A percentile compares a stretch with the other conserved stretches of the same genome.
These are phyloP conservation scores for Trichoderma oligosporum DNA, from an alignment of 2,329 filamentous ascomycete genomes.

Conservation along the genomic window DNA sequence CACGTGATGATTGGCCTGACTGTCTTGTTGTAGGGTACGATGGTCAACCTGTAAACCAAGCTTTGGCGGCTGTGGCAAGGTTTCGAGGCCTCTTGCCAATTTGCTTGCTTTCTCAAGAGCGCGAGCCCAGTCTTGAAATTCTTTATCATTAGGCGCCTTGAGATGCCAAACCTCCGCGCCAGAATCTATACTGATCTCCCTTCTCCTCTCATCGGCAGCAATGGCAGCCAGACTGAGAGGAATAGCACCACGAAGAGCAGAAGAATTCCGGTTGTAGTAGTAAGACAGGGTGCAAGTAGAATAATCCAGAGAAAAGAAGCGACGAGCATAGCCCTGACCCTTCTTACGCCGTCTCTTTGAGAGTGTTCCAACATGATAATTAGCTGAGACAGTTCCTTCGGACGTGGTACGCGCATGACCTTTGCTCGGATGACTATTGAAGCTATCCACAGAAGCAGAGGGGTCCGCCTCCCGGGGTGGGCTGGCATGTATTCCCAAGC, in stretches of 20 bases:
- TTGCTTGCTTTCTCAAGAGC: slow-evolving; percentile 81
- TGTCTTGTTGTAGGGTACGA: slow-evolving; percentile 19
- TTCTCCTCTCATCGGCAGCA: slow-evolving; percentile 78
- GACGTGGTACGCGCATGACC: slow-evolving; percentile 49
- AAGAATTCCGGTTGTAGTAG: slow-evolving; percentile 91
- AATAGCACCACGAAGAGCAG: slow-evolving; percentile 85
- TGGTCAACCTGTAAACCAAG: slow-evolving; percentile 30
- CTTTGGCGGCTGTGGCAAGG: slow-evolving; percentile 27
- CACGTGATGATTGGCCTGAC: slow-evolving; percentile 23
- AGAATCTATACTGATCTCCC: slow-evolving; percentile 94
- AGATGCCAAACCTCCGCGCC: slow-evolving; percentile 97
- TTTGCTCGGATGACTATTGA: slow-evolving; percentile 49
- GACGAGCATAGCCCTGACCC: slow-evolving; percentile 85
- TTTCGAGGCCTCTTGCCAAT: slow-evolving; percentile 53
- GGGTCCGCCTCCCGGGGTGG: slow-evolving; percentile 43
- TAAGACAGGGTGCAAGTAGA: slow-evolving; percentile 93
- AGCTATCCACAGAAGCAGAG: slow-evolving; percentile 57
- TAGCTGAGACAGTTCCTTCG: slow-evolving; percentile 42
- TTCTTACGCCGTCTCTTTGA: slow-evolving; percentile 90
- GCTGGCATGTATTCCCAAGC: slow-evolving; percentile 47
- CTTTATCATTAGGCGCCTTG: slow-evolving; percentile 72
- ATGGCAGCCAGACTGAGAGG: slow-evolving; percentile 88
- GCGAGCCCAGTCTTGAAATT: slow-evolving; percentile 83
- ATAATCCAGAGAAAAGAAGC: slow-evolving; percentile 96
- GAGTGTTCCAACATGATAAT: slow-evolving; percentile 78